These are phyloP conservation scores for Aspergillus ibericus DNA, from an alignment of 2,329 filamentous ascomycete species.

Conservation along the genomic window DNA sequence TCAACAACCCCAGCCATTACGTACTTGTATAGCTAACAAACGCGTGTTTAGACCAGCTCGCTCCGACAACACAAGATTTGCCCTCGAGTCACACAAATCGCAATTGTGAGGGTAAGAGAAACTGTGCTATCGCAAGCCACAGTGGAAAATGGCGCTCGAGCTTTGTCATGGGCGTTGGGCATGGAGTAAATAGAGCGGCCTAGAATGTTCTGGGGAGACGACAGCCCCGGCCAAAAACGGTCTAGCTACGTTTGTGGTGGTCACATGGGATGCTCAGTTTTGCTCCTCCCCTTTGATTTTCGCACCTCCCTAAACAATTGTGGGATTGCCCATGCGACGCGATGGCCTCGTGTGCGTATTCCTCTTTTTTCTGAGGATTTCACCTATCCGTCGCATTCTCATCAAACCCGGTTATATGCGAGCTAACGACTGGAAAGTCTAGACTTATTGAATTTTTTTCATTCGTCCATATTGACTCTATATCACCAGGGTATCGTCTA, in stretches of 20 bases:
- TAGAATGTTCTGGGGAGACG: background rate
- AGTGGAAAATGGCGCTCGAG: background rate
- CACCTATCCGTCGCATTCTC: background rate
- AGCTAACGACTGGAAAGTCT: background rate
- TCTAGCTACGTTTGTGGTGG: background rate
- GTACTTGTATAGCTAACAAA: too few species aligned
- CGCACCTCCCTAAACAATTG: background rate
- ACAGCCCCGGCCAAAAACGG: background rate
- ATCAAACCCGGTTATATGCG: background rate
- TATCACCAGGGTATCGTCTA: slow-evolving; percentile 10
- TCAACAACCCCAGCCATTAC: too few species aligned
- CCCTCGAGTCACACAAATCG: background rate
- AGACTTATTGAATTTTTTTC: slow-evolving; percentile 8
- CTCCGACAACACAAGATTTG: background rate
- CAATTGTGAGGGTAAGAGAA: too few species aligned
- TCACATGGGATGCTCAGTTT: background rate
- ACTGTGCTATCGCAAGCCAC: background rate
- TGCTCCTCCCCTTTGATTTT: background rate
- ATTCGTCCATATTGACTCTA: slow-evolving; percentile 2
- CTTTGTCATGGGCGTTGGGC: background rate
- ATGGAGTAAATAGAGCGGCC: background rate
- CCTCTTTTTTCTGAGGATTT: too few species aligned
- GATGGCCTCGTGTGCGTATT: too few species aligned
- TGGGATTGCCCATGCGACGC: background rate
- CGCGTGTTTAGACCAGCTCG: too few species aligned